A percentile compares a stretch with the other conserved stretches of the same genome.
These are phyloP conservation scores for Telfairia occidentalis DNA, from an alignment of 331 rosid species.

Conservation along the genomic window DNA sequence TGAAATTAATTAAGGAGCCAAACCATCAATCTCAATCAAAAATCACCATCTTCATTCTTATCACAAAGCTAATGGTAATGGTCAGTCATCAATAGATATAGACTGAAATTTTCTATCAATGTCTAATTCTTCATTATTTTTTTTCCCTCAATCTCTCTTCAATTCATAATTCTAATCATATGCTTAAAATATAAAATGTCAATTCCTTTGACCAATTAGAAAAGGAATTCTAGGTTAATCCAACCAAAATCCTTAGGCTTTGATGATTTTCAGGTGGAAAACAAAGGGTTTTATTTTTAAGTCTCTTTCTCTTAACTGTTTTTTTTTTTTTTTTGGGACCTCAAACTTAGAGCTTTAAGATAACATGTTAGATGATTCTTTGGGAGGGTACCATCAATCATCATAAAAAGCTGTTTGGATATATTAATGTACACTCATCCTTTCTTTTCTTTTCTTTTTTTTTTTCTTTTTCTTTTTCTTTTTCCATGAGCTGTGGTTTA, in stretches of 20 bases:
- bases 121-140: background rate
- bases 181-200: background rate
- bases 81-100: background rate
- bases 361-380: constrained; percentile 5
- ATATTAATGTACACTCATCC: background rate
- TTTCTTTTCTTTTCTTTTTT: background rate
- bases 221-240: background rate
- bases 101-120: background rate
- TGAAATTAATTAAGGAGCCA: background rate
- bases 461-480: background rate
- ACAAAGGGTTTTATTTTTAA: background rate
- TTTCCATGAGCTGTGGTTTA: constrained; percentile 5
- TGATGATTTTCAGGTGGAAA: background rate
- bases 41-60: background rate
- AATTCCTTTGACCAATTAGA: background rate
- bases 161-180: background rate
- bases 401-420: constrained; percentile 4
- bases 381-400: background rate
- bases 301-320: background rate
- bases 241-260: background rate
- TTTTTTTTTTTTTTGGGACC: background rate
- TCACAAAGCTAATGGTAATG: background rate
- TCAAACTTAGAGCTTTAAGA: background rate
- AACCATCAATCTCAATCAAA: constrained; percentile 6
- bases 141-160: background rate